Percentiles rank a stretch among this genome's conserved stretches.
Evolutionary conservation across 1,139 yeast species (phyloP).

Genomic region (Suhomyces ambrosiae): DNA sequence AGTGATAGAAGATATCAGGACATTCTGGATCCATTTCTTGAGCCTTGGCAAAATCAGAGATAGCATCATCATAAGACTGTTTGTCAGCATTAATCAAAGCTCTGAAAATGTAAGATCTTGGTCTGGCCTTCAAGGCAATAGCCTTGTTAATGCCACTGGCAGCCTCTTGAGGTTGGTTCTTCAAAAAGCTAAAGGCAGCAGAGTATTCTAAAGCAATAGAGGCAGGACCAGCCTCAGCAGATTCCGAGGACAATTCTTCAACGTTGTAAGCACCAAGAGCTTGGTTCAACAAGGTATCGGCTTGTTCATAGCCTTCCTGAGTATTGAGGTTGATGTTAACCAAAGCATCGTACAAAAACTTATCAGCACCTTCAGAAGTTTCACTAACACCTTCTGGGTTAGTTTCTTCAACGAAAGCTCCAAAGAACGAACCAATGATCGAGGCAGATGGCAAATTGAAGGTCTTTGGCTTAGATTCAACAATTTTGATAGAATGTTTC

Average conservation of each 20-base stretch:
- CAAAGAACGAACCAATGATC: conserved; percentile 82
- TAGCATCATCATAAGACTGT: conserved; percentile 62
- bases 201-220: conserved; percentile 77
- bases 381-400: conserved; percentile 54
- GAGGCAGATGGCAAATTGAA: conserved; percentile 80
- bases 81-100: conserved; percentile 86
- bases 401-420: conserved; percentile 58
- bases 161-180: conserved; percentile 67
- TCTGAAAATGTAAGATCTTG: conserved; percentile 80
- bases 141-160: conserved; percentile 62
- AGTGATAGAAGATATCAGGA: conserved; percentile 89
- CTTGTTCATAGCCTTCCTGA: conserved; percentile 70
- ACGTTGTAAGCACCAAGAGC: conserved; percentile 61
- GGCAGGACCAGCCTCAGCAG: conserved; percentile 54
- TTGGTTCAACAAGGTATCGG: conserved; percentile 67
- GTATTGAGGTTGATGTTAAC: conserved; percentile 64
- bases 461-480: conserved; percentile 55
- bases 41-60: conserved; percentile 73
- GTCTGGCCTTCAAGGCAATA: conserved; percentile 69
- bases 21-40: conserved; percentile 66
- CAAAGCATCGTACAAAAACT: conserved; percentile 68
- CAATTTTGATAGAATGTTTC: conserved; percentile 69
- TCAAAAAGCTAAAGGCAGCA: conserved; percentile 82
- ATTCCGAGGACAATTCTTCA: conserved; percentile 35
- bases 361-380: conserved; percentile 55